Base-by-base conservation (phyloP, 2,329 filamentous ascomycete species). In the Biscogniauxia marginata region DNA sequence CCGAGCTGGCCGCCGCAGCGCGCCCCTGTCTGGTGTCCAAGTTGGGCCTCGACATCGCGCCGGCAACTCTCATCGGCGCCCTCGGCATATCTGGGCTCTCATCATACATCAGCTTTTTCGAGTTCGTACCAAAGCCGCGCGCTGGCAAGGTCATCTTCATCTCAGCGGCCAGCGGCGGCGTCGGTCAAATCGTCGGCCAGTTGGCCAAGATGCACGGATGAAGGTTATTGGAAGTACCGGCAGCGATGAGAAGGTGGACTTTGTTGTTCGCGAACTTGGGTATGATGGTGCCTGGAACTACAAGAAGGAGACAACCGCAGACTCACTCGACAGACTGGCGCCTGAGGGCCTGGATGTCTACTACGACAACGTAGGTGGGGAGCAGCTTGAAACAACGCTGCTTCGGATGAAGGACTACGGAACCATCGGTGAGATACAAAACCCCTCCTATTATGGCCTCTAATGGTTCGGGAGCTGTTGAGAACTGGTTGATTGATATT, bases 171-270 rank as follows among this genome's bases (percentile, higher is more conserved):
- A 88, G 87, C 3, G 91, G 91, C 24, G 90, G 90, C 1, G 91
- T 96, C 3, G 91, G 91, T 3, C 88, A 93, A 73, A 71, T 95
- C 7, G 91, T 95, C 19, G 91, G 91, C 5, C 91, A 95, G 75
- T 75, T 96, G 46, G 90, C 90, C 59, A 93, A 93, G 81, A 84
- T 86, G 59, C 87, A 93, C 72, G 91, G 91, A 74, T 95, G 55
- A 86, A 75, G 46, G 91, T 96, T 44, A 87, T 96, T 60, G 91
- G 91, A 18, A 90, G 86, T 51, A 90, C 91, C 9, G 91, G 91
- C 2, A 85, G 85, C 18, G 88, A 93, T 67, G 86, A 89, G 67
- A 96, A 96, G 78, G 79, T 92, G 21, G 84, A 89, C 19, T 95
- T 86, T 71, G 72, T 83, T 52, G 68, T 63, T 46, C 73, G 78